Base-by-base conservation (phyloP, 768 basidiomycete genomes). In the Boletus reticuloceps region DNA sequence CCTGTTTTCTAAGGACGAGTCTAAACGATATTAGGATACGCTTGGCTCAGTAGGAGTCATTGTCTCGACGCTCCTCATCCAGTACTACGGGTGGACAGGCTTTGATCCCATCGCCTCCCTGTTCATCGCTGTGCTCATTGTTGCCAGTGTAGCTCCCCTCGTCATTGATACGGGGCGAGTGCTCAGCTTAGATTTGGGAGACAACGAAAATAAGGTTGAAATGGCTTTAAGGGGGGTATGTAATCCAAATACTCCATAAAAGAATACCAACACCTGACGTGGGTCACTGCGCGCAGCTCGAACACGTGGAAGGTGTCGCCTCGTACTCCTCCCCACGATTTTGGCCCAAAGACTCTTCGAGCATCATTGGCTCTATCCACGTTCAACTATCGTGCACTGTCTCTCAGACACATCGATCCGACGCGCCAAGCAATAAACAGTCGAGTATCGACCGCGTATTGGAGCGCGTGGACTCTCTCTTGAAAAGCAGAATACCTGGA, bases 101-200 rank as follows among this genome's bases (percentile, higher is more conserved):
- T 99, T 98, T 69, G 97, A 99, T 72, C 97, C 97, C 1, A 94
- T 99, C 56, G 97, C 97, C 0, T 95, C 93, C 10, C 76, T 99
- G 29, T 96, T 99, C 72, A 99, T 99, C 60, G 97, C 97, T 6
- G 74, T 91, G 10, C 75, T 99, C 60, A 99, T 99, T 63, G 92
- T 93, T 20, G 95, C 92, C 6, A 96, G 94, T 67, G 97, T 99
- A 19, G 79, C 96, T 22, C 97, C 97, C 12, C 84, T 99, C 39
- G 94, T 99, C 20, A 81, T 96, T 59, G 97, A 98, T 70, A 92
- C 91, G 0, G 97, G 92, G 2, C 86, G 83, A 61, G 84, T 98
- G 11, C 80, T 99, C 41, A 84, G 88, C 53, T 75, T 99, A 41
- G 97, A 98, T 65, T 76, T 98, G 25, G 87, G 84, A n/a, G 78